Percentiles rank a stretch among this genome's conserved stretches.
These are phyloP conservation scores for Penicillium pulvis DNA, from an alignment of 495 filamentous ascomycete genomes.

Conservation along the genomic window DNA sequence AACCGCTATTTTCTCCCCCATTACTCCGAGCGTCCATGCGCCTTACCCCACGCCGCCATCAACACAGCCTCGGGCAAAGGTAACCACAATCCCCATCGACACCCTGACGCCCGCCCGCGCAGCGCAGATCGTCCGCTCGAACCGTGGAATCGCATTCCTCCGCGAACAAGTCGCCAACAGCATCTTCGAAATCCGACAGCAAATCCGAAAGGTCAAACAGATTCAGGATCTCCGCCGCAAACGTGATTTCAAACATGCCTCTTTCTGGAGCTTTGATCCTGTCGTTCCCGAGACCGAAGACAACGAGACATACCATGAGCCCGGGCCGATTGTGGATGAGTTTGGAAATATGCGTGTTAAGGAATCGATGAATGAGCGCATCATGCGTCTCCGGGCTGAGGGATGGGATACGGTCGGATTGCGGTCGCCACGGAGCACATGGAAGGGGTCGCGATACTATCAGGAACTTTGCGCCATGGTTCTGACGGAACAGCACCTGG, in stretches of 20 bases:
- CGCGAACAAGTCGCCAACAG: constrained; percentile 28
- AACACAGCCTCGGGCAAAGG: not conserved
- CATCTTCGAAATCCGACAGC: constrained; percentile 22
- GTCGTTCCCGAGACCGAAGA: constrained; percentile 14
- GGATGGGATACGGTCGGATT: constrained; percentile 40
- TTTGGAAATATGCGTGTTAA: constrained; percentile 23
- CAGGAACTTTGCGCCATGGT: constrained; percentile 33
- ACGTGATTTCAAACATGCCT: constrained; percentile 30
- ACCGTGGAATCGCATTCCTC: constrained; percentile 27
- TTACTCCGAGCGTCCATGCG: not conserved
- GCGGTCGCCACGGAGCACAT: constrained; percentile 28
- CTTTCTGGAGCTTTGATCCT: constrained; percentile 46
- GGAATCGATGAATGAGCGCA: constrained; percentile 40
- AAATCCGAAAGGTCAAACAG: constrained; percentile 27
- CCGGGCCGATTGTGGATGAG: constrained; percentile 16
- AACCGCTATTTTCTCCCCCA: not conserved
- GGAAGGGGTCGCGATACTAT: constrained; percentile 45
- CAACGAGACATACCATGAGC: not conserved
- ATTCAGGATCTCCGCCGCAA: constrained; percentile 31
- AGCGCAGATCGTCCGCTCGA: constrained; percentile 23
- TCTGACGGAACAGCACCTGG: constrained; percentile 28
- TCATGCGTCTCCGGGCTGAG: constrained; percentile 35
- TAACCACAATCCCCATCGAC: not conserved
- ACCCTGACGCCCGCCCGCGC: constrained; percentile 8
- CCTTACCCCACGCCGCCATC: not conserved